Conservation (phyloP, 139 green algal species). For the Coccomyxa sp. region DNA sequence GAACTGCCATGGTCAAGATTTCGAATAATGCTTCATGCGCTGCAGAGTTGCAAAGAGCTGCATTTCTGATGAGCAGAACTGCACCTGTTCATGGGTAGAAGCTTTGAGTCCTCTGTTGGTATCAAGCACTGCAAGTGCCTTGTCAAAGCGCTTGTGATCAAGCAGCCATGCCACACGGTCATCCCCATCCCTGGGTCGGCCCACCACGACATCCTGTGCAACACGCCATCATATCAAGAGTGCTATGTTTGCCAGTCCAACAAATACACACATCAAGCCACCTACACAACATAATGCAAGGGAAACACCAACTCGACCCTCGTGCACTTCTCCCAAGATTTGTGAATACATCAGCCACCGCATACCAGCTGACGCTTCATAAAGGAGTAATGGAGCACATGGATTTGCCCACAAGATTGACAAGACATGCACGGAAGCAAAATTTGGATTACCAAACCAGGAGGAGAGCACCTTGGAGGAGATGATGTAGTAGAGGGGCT, state of each 20-base stretch:
- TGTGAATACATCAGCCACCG: background rate
- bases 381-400: background rate
- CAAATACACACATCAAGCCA: background rate
- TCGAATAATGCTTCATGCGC: no score
- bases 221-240: background rate
- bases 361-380: background rate
- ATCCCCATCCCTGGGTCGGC: slow-evolving; percentile 59
- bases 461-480: slow-evolving; percentile 20
- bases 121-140: slow-evolving; percentile 68
- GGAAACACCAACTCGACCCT: no score
- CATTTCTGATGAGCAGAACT: background rate
- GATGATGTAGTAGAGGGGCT: slow-evolving; percentile 67
- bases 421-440: background rate
- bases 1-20: no score
- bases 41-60: no score
- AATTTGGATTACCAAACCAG: background rate
- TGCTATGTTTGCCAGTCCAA: background rate
- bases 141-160: slow-evolving; percentile 46
- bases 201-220: slow-evolving; percentile 51
- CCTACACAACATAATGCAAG: no score
- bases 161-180: slow-evolving; percentile 82
- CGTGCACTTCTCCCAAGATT: no score
- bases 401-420: background rate
- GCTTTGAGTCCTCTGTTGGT: slow-evolving; percentile 30
- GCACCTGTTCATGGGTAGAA: slow-evolving; percentile 32